phyloP scores from a whole-genome alignment of 73 alveolate genomes.

The Paramecium bursaria region DNA sequence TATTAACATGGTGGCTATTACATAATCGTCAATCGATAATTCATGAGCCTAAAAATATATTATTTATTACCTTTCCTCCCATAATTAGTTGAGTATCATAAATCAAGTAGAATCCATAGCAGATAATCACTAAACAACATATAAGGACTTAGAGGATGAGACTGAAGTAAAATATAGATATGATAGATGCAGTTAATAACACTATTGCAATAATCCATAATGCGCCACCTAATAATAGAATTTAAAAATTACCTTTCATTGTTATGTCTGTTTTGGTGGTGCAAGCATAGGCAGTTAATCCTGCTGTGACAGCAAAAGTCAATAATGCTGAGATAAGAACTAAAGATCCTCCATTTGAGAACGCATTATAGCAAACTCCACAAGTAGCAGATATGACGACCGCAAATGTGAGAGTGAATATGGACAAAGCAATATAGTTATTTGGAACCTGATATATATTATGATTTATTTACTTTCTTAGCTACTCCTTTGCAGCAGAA shows the following conservation, averaged over 20 bases:
- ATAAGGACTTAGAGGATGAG: slow-evolving; percentile 53
- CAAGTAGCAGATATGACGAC: slow-evolving; percentile 41
- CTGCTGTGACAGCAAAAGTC: slow-evolving; percentile 73
- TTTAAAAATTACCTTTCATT: slow-evolving; percentile 3
- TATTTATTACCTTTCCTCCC: slow-evolving; percentile 65
- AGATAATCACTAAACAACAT: slow-evolving; percentile 71
- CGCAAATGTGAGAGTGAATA: slow-evolving; percentile 23
- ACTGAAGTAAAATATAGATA: slow-evolving; percentile 63
- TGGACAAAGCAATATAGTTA: slow-evolving; percentile 42
- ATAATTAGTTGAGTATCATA: slow-evolving; percentile 70
- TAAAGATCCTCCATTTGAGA: slow-evolving; percentile 4
- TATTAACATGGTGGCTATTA: slow-evolving; percentile 28
- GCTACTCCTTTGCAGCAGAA: slow-evolving; percentile 51
- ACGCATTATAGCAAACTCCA: slow-evolving; percentile 45
- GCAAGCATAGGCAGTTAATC: slow-evolving; percentile 76
- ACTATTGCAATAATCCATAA: slow-evolving; percentile 62
- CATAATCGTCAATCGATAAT: slow-evolving; percentile 50
- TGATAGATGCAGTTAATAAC: slow-evolving; percentile 66
- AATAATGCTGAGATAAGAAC: slow-evolving; percentile 70
- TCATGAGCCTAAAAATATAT: slow-evolving; percentile 24
- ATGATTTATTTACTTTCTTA: slow-evolving; percentile 39
- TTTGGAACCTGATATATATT: slow-evolving; percentile 1
- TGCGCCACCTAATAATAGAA: slow-evolving; percentile 60
- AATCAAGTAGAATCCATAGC: slow-evolving; percentile 70
- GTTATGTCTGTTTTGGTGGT: slow-evolving; percentile 85